These are phyloP conservation scores for Capsicum rhomboideum DNA, from an alignment of 257 asterid species.

Conservation along the genomic window DNA sequence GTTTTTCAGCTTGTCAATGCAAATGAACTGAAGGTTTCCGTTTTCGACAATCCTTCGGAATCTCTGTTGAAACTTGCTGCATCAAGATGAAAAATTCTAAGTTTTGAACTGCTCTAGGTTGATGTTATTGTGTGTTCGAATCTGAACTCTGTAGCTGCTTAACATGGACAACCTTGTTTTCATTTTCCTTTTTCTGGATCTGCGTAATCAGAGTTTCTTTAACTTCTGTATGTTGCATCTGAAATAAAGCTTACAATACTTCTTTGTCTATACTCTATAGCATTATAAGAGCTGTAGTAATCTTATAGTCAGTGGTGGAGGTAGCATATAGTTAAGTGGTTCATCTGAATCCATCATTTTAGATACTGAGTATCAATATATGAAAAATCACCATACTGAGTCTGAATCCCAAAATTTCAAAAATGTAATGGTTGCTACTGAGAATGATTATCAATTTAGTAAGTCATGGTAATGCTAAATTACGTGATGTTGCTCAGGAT, in stretches of 20 bases:
- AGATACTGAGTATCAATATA: background rate
- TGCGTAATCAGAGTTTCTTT: background rate
- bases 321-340: background rate
- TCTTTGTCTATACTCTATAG: no score
- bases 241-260: background rate
- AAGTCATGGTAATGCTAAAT: no score
- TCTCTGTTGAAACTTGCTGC: background rate
- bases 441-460: no score
- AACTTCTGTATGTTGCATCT: background rate
- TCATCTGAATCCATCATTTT: background rate
- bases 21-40: background rate
- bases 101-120: background rate
- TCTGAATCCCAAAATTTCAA: background rate
- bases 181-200: background rate
- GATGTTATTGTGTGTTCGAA: background rate
- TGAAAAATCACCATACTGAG: background rate
- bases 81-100: background rate
- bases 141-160: background rate
- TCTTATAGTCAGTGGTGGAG: background rate
- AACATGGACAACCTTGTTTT: background rate
- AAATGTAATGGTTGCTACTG: background rate
- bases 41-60: background rate
- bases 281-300: background rate
- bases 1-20: conserved; percentile 8
- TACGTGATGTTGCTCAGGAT: no score